Percentiles rank a stretch among this genome's conserved stretches.
Conservation (phyloP, 495 filamentous ascomycete species). For the Hypoxylon cercidicola region DNA sequence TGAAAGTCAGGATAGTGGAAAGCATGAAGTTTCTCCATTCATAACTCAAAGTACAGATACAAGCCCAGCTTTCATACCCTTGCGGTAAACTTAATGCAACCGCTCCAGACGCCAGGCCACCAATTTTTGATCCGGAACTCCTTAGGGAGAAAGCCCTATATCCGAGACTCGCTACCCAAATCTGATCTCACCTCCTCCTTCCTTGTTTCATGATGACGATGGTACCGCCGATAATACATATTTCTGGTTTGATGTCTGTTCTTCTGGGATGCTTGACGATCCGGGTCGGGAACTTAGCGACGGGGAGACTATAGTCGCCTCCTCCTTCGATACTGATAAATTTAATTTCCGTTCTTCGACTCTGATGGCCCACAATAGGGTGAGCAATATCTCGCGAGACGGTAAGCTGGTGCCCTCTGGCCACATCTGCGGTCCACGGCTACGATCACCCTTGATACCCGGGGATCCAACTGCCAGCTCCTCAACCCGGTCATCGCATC, state of each 20-base stretch:
- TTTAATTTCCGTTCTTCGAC: conserved; percentile 57
- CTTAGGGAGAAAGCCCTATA: conserved; percentile 36
- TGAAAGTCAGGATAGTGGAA: conserved; percentile 4
- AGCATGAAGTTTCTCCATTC: conserved; percentile 26
- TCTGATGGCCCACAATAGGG: conserved; percentile 61
- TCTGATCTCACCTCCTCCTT: conserved; percentile 29
- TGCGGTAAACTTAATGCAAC: conserved; percentile 21
- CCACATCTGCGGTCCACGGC: conserved; percentile 53
- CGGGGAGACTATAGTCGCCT: conserved; percentile 32
- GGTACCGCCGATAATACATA: conserved; percentile 43
- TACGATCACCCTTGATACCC: conserved; percentile 53
- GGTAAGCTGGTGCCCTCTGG: conserved; percentile 56
- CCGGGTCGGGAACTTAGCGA: conserved; percentile 39
- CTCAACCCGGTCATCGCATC: conserved; percentile 50
- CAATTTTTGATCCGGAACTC: conserved; percentile 34
- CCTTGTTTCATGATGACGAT: conserved; percentile 7
- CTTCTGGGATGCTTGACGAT: conserved; percentile 43
- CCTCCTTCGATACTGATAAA: conserved; percentile 23
- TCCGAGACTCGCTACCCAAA: conserved; percentile 24
- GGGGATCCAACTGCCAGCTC: conserved; percentile 52
- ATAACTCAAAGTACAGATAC: conserved; percentile 33
- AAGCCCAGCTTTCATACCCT: conserved; percentile 35
- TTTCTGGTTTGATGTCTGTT: conserved; percentile 43
- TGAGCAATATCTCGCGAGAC: conserved; percentile 63
- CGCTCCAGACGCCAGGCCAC: conserved; percentile 30